Base-by-base conservation (phyloP, 1,284 basidiomycete species). In the Ceratobasidium sp. region DNA sequence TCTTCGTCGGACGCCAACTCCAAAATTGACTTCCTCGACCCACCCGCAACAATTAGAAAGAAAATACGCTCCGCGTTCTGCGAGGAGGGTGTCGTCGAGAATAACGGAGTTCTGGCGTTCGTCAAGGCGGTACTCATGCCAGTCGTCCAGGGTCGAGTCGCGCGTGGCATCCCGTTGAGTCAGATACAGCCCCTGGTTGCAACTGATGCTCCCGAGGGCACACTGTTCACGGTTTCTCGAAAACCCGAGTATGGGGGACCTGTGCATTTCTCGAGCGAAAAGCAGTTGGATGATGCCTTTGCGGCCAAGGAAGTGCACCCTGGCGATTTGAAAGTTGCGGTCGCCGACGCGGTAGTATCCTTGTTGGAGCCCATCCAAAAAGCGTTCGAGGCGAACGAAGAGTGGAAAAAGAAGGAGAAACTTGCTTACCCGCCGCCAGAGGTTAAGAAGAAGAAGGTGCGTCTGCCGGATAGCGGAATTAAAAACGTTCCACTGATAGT, bases 1-100 rank as follows among this genome's bases (percentile, higher is more conserved):
- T 97, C 95, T n/a, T 91, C 95, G 0, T 98, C 97, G 0, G 97
- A 98, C 80, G 92, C 94, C 34, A 93, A 96, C 82, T 95, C 92
- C 77, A 99, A 99, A 84, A 98, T 99, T 81, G 97, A 99, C 84
- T 96, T 99, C 83, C 90, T 99, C 77, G 97, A 99, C 83, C 82
- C 90, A 16, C 90, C 96, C 0, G 91, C 93, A 54, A 88, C 87
- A 39, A 88, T 98, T 68, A 90, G 91, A 80, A 90, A 90, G 83
- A 99, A 98, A 85, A 91, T 99, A 83, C 96, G 94, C 82, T 86
- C 86, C 51, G 97, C 98, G 0, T 93, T 98, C 80, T 99, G 97
- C 81, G 94, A 96, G 77, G 95, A 96, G 77, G 96, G 96, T n/a
- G 95, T 93, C 79, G 85, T 91, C 43, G 88, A 90, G 64, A 94